Base-by-base conservation (phyloP, 2,329 filamentous ascomycete species). In the Myriosclerotinia duriaeana region DNA sequence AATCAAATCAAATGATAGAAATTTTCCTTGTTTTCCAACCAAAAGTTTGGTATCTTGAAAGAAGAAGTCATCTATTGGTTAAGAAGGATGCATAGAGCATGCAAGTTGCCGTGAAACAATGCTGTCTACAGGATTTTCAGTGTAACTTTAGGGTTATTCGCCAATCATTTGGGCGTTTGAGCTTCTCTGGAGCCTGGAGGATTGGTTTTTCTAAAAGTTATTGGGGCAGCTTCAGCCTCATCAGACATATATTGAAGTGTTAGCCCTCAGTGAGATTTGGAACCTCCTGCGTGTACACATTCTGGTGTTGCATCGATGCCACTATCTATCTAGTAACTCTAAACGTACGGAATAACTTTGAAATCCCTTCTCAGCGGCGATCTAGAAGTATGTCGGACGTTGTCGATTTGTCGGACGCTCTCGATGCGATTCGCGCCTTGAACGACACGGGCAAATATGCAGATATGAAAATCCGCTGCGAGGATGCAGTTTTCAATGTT, bases 381-480 rank as follows among this genome's bases (percentile, higher is more conserved):
- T 42, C 14, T 48, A 11, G 7, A 17, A 60, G 17, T 5, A 61
- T 36, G 40, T 46, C 52, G 22, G 61, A 64, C n/a, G 38, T 20
- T 46, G 46, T 66, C 5, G 48, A 44, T 1, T n/a, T 36, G 40
- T 46, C 52, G 22, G 61, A 64, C n/a, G 38, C 26, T 46, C 54
- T 66, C 5, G 48, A 44, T 1, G 42, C 53, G 12, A 44, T 63
- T 66, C 11, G 20, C 63, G 6, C 36, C 53, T 14, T 71, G 67
- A 38, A 64, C 20, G 20, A 44, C 14, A 55, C 61, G 9, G 61
- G 61, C 1, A 68, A 67, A 53, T 72, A 69, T 56, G 68, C 71
- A 15, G 72, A 73, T 59, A 65, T 73, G 12, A 63, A 55, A 30
- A 70, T 73, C 34, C 68, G 65, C 26, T 72, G 69, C 40, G 36